These are phyloP conservation scores for Saccharomycopsis amapae DNA, from an alignment of 805 yeast genomes.

Conservation along the genomic window DNA sequence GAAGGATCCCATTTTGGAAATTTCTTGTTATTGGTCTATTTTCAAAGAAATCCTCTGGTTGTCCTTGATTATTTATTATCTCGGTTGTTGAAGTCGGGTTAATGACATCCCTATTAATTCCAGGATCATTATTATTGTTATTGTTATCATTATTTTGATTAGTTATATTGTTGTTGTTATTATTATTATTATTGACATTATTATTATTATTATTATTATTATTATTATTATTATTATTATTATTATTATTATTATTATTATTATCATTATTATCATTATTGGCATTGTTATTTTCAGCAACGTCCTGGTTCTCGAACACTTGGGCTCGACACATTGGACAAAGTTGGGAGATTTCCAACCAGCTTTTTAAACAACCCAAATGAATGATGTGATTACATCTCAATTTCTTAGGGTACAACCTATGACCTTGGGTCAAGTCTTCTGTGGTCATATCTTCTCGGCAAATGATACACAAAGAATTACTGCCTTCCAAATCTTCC, in stretches of 20 bases:
- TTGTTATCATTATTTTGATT: no score
- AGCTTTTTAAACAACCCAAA: constrained; percentile 80
- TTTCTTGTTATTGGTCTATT: no score
- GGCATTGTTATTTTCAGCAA: not conserved
- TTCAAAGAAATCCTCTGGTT: no score
- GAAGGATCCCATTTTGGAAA: no score
- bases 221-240: not conserved
- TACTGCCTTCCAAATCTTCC: constrained; percentile 54
- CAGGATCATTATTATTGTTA: no score
- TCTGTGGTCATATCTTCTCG: constrained; percentile 74
- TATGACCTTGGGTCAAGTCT: constrained; percentile 30
- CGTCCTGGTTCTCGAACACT: constrained; percentile 38
- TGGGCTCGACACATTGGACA: constrained; percentile 87
- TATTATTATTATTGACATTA: no score
- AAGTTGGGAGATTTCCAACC: constrained; percentile 88
- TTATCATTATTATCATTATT: not conserved
- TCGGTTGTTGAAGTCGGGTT: no score
- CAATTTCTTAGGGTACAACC: constrained; percentile 64
- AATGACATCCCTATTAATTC: no score
- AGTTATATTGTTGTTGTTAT: no score
- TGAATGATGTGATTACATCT: constrained; percentile 86
- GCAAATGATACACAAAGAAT: constrained; percentile 75
- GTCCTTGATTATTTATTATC: no score
- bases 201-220: no score
- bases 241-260: not conserved